Evolutionary conservation across 257 asterid genomes (phyloP).

Genomic region (Verbascum thapsus): DNA sequence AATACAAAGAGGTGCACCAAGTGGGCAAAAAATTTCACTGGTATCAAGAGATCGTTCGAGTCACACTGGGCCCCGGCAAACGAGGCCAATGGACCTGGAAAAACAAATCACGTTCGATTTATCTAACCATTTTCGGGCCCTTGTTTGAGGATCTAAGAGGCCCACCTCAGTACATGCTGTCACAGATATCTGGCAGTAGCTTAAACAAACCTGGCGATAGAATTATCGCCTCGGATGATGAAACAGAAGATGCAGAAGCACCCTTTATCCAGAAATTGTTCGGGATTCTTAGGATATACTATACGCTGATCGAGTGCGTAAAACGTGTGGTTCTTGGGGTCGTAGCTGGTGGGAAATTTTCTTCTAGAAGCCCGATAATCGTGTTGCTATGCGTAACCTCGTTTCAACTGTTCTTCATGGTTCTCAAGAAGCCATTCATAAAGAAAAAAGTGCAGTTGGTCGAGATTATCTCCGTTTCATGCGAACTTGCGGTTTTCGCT

Average conservation of each 20-base stretch:
- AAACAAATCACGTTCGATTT: constrained; percentile 43
- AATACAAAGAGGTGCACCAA: constrained; percentile 88
- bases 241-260: constrained; percentile 92
- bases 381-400: constrained; percentile 60
- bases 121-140: constrained; percentile 68
- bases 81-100: constrained; percentile 99
- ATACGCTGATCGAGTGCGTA: constrained; percentile 60
- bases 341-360: constrained; percentile 58
- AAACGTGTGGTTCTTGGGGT: constrained; percentile 69
- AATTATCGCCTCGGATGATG: constrained; percentile 87
- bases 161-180: constrained; percentile 94
- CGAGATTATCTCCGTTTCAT: constrained; percentile 67
- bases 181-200: constrained; percentile 65
- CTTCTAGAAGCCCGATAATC: constrained; percentile 54
- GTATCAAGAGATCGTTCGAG: constrained; percentile 88
- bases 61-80: constrained; percentile 88
- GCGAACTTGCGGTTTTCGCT: constrained; percentile 59
- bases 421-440: constrained; percentile 92
- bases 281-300: constrained; percentile 87
- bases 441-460: constrained; percentile 82
- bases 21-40: constrained; percentile 71
- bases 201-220: constrained; percentile 43
- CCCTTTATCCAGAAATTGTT: constrained; percentile 81
- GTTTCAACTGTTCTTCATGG: constrained; percentile 87
- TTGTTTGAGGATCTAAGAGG: constrained; percentile 95